phyloP scores from a whole-genome alignment of 305 asterid species.

The Solanum hybrid region DNA sequence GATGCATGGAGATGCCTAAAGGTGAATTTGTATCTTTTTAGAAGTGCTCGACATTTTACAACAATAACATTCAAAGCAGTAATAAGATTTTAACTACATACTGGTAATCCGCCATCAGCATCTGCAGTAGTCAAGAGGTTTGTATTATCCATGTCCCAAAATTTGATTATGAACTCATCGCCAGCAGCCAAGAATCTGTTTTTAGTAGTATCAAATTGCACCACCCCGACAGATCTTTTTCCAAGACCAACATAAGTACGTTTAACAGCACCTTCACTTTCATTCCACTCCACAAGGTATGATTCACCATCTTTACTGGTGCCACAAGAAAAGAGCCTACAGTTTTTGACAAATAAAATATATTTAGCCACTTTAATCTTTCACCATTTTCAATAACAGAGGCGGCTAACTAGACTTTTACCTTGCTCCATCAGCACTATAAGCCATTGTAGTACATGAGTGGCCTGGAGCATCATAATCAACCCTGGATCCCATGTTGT shows the following conservation, averaged over 20 bases:
- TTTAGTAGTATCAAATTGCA: slow-evolving; percentile 63
- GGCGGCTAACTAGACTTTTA: slow-evolving; percentile 1
- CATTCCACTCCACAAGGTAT: slow-evolving; percentile 65
- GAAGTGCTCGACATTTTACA: not conserved
- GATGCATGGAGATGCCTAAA: slow-evolving; percentile 58
- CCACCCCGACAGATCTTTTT: slow-evolving; percentile 45
- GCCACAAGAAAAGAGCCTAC: slow-evolving; percentile 68
- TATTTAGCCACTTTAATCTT: not conserved
- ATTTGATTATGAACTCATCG: slow-evolving; percentile 56
- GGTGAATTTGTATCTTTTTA: slow-evolving; percentile 8
- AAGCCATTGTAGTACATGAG: slow-evolving; percentile 69
- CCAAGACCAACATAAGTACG: slow-evolving; percentile 56
- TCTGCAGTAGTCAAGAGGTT: slow-evolving; percentile 36
- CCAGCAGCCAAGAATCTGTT: slow-evolving; percentile 70
- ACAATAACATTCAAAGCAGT: not conserved
- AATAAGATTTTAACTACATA: slow-evolving; percentile 16
- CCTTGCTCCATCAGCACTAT: slow-evolving; percentile 81
- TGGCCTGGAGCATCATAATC: slow-evolving; percentile 76
- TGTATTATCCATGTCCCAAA: slow-evolving; percentile 65
- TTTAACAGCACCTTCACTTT: slow-evolving; percentile 56
- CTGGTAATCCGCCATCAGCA: slow-evolving; percentile 74
- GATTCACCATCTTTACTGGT: slow-evolving; percentile 68
- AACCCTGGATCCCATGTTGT: slow-evolving; percentile 65
- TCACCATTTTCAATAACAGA: not conserved
- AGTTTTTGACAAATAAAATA: not conserved